Conservation (phyloP, 2,329 filamentous ascomycete species). For the Phoma sp. region DNA sequence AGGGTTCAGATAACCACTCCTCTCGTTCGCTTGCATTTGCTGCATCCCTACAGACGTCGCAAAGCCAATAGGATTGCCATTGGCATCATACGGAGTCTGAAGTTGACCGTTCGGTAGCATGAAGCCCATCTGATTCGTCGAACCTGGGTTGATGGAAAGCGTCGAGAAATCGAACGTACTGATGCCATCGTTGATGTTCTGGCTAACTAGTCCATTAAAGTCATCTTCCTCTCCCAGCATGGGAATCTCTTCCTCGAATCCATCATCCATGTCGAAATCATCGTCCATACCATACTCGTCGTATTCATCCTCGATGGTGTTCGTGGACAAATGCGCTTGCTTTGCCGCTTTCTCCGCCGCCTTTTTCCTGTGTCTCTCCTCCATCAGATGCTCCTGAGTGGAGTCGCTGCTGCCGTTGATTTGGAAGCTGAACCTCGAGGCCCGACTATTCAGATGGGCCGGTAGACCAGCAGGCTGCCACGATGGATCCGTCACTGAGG, state of each 20-base stretch:
- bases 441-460: constrained; percentile 65
- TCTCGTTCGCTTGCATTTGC: constrained; percentile 6
- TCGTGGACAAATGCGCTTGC: constrained; percentile 43
- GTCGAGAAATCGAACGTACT: constrained; percentile 43
- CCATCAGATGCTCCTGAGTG: constrained; percentile 69
- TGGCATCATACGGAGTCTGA: constrained; percentile 37
- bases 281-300: constrained; percentile 50
- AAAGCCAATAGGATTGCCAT: constrained; percentile 43
- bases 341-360: constrained; percentile 65
- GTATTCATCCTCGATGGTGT: constrained; percentile 45
- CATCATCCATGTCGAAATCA: constrained; percentile 61
- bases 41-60: constrained; percentile 38
- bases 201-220: constrained; percentile 33
- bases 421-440: constrained; percentile 82
- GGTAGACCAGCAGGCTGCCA: constrained; percentile 48
- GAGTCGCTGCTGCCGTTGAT: constrained; percentile 74
- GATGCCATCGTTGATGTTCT: constrained; percentile 30
- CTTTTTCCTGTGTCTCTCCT: constrained; percentile 73
- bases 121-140: constrained; percentile 28
- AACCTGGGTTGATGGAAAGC: constrained; percentile 29
- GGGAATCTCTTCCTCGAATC: constrained; percentile 71
- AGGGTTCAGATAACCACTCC: constrained; percentile 4
- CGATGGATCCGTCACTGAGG: constrained; percentile 45
- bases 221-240: constrained; percentile 51
- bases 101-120: constrained; percentile 31